Percentiles rank a stretch among this genome's conserved stretches.
Evolutionary conservation across 768 basidiomycete genomes (phyloP).

Genomic region (Cantharellus anzutake): DNA sequence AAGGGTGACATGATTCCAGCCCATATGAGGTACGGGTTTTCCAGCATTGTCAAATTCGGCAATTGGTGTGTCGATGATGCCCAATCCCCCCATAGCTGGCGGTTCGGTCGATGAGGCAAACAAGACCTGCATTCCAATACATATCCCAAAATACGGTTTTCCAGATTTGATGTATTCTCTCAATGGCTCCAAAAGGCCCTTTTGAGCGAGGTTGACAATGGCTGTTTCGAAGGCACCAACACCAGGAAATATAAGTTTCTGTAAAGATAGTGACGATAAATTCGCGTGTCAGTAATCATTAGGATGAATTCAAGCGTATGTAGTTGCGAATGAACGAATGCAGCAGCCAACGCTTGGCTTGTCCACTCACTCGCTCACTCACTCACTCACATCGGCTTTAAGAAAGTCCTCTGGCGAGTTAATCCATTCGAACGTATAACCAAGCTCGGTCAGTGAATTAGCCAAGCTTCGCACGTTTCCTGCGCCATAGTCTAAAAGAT

Average conservation of each 20-base stretch:
- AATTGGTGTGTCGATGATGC: constrained; percentile 67
- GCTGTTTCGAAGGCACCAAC: constrained; percentile 89
- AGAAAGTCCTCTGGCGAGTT: constrained; percentile 60
- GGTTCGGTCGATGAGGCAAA: constrained; percentile 71
- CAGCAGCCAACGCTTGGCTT: background rate
- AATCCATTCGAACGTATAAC: constrained; percentile 83
- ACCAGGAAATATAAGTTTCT: constrained; percentile 94
- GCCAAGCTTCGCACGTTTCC: constrained; percentile 89
- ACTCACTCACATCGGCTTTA: constrained; percentile 62
- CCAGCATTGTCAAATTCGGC: constrained; percentile 41
- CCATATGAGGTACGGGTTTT: constrained; percentile 94
- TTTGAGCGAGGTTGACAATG: constrained; percentile 48
- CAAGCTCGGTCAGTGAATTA: constrained; percentile 71
- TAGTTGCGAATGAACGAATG: background rate
- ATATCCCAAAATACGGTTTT: constrained; percentile 91
- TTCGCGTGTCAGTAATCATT: background rate
- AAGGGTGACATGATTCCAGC: constrained; percentile 72
- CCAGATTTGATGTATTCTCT: constrained; percentile 70
- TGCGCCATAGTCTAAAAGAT: constrained; percentile 91
- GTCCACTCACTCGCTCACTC: no score
- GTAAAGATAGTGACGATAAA: background rate
- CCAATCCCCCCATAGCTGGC: constrained; percentile 34
- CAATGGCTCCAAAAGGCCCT: constrained; percentile 65
- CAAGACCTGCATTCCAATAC: constrained; percentile 95
- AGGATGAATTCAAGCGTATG: constrained; percentile 1